phyloP scores from a whole-genome alignment of 352 stramenopile species.

The Globisporangium nagaii region DNA sequence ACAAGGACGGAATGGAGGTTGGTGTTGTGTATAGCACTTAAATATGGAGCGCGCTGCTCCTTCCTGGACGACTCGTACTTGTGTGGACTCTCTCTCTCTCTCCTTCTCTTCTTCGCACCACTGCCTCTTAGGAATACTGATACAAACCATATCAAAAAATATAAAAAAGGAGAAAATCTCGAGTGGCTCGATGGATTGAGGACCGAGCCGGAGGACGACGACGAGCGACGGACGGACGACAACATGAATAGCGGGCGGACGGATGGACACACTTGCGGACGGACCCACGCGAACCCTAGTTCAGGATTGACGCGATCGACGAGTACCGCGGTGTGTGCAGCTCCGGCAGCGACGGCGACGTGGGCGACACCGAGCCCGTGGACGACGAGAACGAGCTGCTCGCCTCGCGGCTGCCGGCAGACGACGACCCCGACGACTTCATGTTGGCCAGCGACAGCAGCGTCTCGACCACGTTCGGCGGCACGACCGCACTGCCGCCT shows the following conservation, averaged over 20 bases:
- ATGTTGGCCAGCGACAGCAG: constrained; percentile 57
- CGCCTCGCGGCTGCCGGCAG: background rate
- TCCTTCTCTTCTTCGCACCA: background rate
- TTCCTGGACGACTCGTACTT: constrained; percentile 3
- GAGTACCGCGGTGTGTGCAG: constrained; percentile 12
- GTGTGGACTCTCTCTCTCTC: constrained; percentile 1
- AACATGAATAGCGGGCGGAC: no score
- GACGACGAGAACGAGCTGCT: constrained; percentile 1
- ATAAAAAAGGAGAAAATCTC: background rate
- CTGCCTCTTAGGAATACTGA: background rate
- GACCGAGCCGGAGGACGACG: background rate
- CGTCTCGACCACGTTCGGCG: constrained; percentile 55
- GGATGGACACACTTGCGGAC: constrained; percentile 1
- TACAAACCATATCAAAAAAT: constrained; percentile 8
- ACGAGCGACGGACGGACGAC: background rate
- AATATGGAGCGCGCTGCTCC: constrained; percentile 8
- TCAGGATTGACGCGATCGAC: constrained; percentile 52
- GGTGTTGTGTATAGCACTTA: constrained; percentile 9
- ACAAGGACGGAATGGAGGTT: background rate
- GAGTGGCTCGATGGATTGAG: background rate
- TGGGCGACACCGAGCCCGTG: constrained; percentile 1
- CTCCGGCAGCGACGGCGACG: constrained; percentile 10
- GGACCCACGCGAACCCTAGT: constrained; percentile 15
- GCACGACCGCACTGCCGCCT: constrained; percentile 11
- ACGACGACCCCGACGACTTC: constrained; percentile 2